These are phyloP conservation scores for Cupressus sempervirens DNA, from an alignment of 75 land plant species.

Conservation along the genomic window DNA sequence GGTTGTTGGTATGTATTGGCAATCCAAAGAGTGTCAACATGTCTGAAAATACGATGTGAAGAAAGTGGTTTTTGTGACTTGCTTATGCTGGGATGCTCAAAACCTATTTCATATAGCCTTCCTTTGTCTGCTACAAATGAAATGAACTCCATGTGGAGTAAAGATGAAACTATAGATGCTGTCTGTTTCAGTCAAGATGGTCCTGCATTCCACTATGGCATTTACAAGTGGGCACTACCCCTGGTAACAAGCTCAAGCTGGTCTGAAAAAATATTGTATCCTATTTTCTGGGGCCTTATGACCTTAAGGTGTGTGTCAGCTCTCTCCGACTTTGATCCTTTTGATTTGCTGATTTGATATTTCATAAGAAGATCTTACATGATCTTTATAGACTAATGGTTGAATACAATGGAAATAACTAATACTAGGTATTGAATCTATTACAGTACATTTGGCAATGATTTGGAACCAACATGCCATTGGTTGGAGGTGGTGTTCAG, in stretches of 20 bases:
- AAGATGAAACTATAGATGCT: not conserved
- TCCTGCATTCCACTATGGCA: constrained; percentile 57
- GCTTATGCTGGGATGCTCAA: constrained; percentile 50
- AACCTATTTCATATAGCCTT: constrained; percentile 38
- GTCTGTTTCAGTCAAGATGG: constrained; percentile 43
- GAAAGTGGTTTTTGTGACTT: constrained; percentile 30
- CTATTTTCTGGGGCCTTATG: constrained; percentile 96
- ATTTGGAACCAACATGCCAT: constrained; percentile 75
- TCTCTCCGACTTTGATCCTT: not conserved
- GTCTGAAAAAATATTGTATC: constrained; percentile 66
- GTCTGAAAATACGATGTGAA: constrained; percentile 55
- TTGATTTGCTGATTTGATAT: not conserved
- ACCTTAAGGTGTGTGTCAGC: constrained; percentile 75
- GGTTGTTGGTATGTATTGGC: constrained; percentile 92
- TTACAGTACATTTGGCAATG: constrained; percentile 89
- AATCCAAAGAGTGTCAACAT: constrained; percentile 59
- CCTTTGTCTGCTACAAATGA: constrained; percentile 5
- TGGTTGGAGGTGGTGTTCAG: constrained; percentile 77
- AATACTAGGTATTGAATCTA: not conserved
- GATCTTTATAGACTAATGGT: not conserved
- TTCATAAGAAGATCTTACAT: not conserved
- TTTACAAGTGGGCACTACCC: constrained; percentile 70
- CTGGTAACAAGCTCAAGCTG: constrained; percentile 55
- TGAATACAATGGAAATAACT: not conserved
- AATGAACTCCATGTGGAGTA: not conserved